A percentile compares a stretch with the other conserved stretches of the same genome.
Evolutionary conservation across 2,329 filamentous ascomycete genomes (phyloP).

Genomic region (Aspergillus viridinutans): DNA sequence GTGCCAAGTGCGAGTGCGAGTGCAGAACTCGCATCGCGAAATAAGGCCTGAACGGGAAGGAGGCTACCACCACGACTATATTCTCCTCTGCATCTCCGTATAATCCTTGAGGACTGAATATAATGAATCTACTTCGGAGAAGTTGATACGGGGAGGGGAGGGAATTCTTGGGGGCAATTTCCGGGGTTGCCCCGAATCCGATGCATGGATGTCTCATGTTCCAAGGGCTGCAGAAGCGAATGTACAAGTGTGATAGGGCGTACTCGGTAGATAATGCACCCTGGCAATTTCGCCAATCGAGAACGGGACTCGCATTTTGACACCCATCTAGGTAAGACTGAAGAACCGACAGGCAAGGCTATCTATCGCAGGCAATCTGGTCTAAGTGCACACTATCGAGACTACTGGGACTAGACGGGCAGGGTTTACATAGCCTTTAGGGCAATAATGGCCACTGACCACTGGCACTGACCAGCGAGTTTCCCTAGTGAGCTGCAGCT

Average conservation of each 20-base stretch:
- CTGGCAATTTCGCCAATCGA: neutral
- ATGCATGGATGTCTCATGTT: no score
- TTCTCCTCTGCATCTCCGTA: neutral
- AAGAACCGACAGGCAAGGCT: neutral
- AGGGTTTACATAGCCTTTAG: neutral
- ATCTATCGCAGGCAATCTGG: neutral
- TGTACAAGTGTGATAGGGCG: neutral
- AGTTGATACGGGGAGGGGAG: neutral
- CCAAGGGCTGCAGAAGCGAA: neutral
- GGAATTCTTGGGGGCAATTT: neutral
- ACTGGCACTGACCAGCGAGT: neutral
- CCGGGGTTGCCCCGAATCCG: neutral
- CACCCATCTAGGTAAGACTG: neutral
- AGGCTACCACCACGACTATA: neutral
- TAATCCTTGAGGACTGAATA: neutral
- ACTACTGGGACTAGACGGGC: neutral
- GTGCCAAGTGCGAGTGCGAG: neutral
- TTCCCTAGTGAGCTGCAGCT: neutral
- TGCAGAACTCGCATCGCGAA: neutral
- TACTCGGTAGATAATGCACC: neutral
- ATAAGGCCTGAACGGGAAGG: neutral
- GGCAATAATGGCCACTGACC: neutral
- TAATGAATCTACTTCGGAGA: neutral
- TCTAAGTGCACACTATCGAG: neutral
- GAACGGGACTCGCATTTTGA: neutral